Evolutionary conservation across 805 yeast genomes (phyloP), one percentile per base, ranked within the genome.

Genomic region (Ogataea salicorniae): DNA sequence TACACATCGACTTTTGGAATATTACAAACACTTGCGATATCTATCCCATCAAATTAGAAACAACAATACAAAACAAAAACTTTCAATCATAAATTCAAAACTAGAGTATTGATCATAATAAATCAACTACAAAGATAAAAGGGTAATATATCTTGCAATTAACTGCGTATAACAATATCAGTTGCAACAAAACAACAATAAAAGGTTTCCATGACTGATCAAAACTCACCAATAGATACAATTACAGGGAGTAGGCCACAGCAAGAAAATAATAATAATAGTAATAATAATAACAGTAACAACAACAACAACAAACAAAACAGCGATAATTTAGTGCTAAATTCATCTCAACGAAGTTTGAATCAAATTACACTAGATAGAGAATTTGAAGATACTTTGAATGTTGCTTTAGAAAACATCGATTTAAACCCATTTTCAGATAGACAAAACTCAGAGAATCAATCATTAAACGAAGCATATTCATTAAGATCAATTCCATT

Each of bases 351-450:
- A 18, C 66, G 57, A 39, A 64, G 65, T 48, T 50, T 64, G 37
- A 66, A 57, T 31, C 76, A 76, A 41, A 70, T 80, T 13, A 55
- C 56, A 37, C 73, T 83, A 56, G 89, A 84, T 55, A 76, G 78
- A 53, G 74, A 73, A 54, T 78, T 84, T 59, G 89, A 84, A 59
- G 74, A 72, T 52, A 80, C 85, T 11, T 69, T 83, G 48, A 86
- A 82, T 56, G 79, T 79, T 42, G 92, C 89, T 1, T 67, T 84
- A 53, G 79, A 79, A 57, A 80, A 66, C 62, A 72, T 71, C 54
- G 72, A 67, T 56, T 69, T 59, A 46, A 52, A 56, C 46, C 65
- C 60, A 37, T 63, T 55, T 53, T 46, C 46, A 37, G 52, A 58
- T 18, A 62, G 55, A 26, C 62, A 47, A 64, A 50, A 46, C 55